Percentiles rank a stretch among this genome's conserved stretches.
Evolutionary conservation across 2,329 filamentous ascomycete genomes (phyloP).

Genomic region (Bipolaris zeicola): DNA sequence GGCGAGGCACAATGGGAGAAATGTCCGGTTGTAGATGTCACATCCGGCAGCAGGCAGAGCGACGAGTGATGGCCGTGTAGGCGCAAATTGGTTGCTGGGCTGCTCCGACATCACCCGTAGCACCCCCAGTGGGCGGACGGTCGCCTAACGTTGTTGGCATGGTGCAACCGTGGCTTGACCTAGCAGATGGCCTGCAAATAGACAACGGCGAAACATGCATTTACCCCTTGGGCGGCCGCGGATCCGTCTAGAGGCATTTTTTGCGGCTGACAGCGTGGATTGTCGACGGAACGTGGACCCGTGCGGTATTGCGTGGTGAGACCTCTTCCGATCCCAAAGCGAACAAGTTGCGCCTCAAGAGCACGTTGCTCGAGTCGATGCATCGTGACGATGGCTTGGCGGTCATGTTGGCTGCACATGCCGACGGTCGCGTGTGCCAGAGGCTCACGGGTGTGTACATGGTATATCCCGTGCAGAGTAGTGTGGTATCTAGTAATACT

Average conservation of each 20-base stretch:
- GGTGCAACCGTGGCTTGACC: not conserved
- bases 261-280: constrained; percentile 7
- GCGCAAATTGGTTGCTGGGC: not conserved
- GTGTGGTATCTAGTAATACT: not conserved
- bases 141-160: constrained; percentile 1
- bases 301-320: constrained; percentile 8
- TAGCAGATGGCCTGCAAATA: not conserved
- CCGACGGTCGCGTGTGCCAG: not conserved
- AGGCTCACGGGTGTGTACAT: not conserved
- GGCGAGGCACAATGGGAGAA: not conserved
- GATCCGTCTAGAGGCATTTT: constrained; percentile 6
- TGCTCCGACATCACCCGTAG: constrained; percentile 7
- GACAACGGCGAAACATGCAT: not conserved
- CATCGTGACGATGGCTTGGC: not conserved
- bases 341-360: constrained; percentile 4
- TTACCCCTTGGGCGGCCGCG: not conserved
- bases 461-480: not conserved
- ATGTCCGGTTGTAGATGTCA: constrained; percentile 10
- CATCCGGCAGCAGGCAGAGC: constrained; percentile 4
- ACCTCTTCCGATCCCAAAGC: constrained; percentile 14
- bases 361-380: not conserved
- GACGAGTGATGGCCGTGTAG: not conserved
- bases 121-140: not conserved
- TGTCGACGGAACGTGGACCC: not conserved
- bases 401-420: not conserved